A percentile compares a stretch with the other conserved stretches of the same genome.
phyloP scores from a whole-genome alignment of 2,329 filamentous ascomycete species.

The Colletotrichum chlorophyti region DNA sequence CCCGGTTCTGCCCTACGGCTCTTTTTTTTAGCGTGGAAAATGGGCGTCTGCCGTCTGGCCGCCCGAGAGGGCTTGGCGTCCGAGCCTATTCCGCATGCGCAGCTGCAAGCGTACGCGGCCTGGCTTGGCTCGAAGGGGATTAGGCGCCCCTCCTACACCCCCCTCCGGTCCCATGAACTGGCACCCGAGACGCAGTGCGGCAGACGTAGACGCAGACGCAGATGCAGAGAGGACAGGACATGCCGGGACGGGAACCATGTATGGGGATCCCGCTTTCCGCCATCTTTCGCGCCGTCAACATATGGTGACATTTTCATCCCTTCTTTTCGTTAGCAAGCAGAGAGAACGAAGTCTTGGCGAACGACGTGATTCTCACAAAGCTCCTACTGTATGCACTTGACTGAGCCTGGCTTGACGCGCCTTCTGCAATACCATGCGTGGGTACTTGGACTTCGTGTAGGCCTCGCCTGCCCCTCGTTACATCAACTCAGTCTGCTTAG shows the following conservation, averaged over 20 bases:
- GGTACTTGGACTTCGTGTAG: too few relatives aligned
- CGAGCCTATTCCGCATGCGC: slow-evolving; percentile 19
- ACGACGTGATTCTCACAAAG: too few relatives aligned
- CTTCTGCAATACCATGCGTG: too few relatives aligned
- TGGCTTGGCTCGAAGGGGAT: slow-evolving; percentile 1
- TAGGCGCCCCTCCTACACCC: background rate
- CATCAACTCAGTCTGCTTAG: too few relatives aligned
- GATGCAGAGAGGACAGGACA: background rate
- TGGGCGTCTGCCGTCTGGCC: background rate
- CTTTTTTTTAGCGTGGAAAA: too few relatives aligned
- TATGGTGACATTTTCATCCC: too few relatives aligned
- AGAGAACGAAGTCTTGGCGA: too few relatives aligned
- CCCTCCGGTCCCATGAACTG: background rate
- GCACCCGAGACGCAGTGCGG: background rate
- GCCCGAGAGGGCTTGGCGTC: slow-evolving; percentile 21
- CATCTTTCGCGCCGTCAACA: too few relatives aligned
- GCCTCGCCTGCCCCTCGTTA: too few relatives aligned
- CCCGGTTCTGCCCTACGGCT: slow-evolving; percentile 17
- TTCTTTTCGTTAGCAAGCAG: too few relatives aligned
- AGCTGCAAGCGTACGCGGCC: slow-evolving; percentile 25
- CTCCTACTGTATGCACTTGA: too few relatives aligned
- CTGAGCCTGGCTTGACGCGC: too few relatives aligned
- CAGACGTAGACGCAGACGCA: background rate
- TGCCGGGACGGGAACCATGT: background rate
- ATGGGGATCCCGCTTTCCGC: background rate